A percentile compares a stretch with the other conserved stretches of the same genome.
Evolutionary conservation across 1,284 basidiomycete genomes (phyloP).

Genomic region (Tilletia setariae): DNA sequence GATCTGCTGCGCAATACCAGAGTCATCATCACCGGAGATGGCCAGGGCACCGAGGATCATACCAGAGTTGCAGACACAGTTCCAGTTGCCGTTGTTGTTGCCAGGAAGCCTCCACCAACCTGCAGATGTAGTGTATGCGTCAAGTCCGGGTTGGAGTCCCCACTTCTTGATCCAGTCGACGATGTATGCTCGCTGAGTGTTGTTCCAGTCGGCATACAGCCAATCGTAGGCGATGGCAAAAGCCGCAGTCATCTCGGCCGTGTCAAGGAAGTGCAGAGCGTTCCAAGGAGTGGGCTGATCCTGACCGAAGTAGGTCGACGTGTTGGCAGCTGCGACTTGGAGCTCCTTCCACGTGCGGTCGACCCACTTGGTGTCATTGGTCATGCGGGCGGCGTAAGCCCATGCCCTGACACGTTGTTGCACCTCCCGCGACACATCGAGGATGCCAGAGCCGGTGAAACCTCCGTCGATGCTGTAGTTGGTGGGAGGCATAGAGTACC

Average conservation of each 20-base stretch:
- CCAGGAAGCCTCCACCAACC: conserved; percentile 58
- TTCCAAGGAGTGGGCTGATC: conserved; percentile 71
- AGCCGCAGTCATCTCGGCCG: conserved; percentile 71
- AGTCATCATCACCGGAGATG: conserved; percentile 63
- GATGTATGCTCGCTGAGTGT: conserved; percentile 70
- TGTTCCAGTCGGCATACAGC: conserved; percentile 79
- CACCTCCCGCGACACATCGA: conserved; percentile 84
- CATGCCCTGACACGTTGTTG: conserved; percentile 90
- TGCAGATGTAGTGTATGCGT: conserved; percentile 51
- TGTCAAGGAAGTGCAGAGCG: conserved; percentile 84
- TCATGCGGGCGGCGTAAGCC: conserved; percentile 83
- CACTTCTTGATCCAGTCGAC: conserved; percentile 72
- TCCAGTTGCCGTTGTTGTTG: conserved; percentile 77
- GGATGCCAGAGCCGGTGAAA: conserved; percentile 70
- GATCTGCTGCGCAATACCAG: conserved; percentile 55
- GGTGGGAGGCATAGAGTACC: conserved; percentile 63
- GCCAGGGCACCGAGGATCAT: conserved; percentile 84
- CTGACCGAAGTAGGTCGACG: conserved; percentile 61
- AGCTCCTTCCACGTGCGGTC: conserved; percentile 82
- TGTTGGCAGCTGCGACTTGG: conserved; percentile 54
- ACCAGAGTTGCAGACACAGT: conserved; percentile 92
- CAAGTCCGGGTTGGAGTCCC: conserved; percentile 63
- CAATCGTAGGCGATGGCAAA: conserved; percentile 83
- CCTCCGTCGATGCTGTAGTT: conserved; percentile 72
- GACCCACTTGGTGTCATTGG: conserved; percentile 83